Conservation (phyloP, 495 filamentous ascomycete species). For the Trichoderma asperelloides region DNA sequence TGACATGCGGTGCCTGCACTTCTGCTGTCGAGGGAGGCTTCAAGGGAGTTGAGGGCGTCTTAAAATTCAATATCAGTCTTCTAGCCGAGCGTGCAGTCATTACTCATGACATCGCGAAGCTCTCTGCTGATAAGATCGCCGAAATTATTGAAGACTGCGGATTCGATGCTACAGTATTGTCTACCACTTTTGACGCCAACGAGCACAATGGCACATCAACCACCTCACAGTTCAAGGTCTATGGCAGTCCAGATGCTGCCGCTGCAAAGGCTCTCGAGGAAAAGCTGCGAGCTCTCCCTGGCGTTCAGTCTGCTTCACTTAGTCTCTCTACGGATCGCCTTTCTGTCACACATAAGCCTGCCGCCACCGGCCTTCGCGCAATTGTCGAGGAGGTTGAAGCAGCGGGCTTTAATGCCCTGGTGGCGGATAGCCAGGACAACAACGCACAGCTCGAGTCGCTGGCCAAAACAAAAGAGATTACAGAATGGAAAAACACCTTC, state of each 20-base stretch:
- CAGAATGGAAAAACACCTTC: slow-evolving; percentile 81
- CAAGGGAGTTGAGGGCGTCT: slow-evolving; percentile 60
- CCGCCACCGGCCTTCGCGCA: slow-evolving; percentile 64
- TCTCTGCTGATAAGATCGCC: slow-evolving; percentile 65
- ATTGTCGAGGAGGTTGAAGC: slow-evolving; percentile 77
- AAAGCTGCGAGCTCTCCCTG: slow-evolving; percentile 52
- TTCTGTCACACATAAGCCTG: slow-evolving; percentile 59
- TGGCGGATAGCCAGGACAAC: slow-evolving; percentile 88
- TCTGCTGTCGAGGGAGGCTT: slow-evolving; percentile 81
- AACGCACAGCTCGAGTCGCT: slow-evolving; percentile 94
- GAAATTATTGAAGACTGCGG: slow-evolving; percentile 87
- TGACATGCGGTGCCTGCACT: slow-evolving; percentile 96
- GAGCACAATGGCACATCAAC: slow-evolving; percentile 41
- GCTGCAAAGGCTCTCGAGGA: slow-evolving; percentile 66
- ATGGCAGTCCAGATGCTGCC: slow-evolving; percentile 61
- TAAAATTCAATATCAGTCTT: slow-evolving; percentile 89
- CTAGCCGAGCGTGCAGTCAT: slow-evolving; percentile 88
- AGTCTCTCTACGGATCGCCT: slow-evolving; percentile 59
- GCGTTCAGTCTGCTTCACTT: slow-evolving; percentile 64
- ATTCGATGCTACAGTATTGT: slow-evolving; percentile 80
- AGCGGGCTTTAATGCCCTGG: slow-evolving; percentile 74
- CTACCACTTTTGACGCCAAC: slow-evolving; percentile 38
- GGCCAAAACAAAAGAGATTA: slow-evolving; percentile 91
- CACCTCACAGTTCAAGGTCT: slow-evolving; percentile 69
- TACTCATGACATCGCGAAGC: slow-evolving; percentile 62